Conservation (phyloP, 2,329 filamentous ascomycete genomes). For the Trichoderma cornu-damae region DNA sequence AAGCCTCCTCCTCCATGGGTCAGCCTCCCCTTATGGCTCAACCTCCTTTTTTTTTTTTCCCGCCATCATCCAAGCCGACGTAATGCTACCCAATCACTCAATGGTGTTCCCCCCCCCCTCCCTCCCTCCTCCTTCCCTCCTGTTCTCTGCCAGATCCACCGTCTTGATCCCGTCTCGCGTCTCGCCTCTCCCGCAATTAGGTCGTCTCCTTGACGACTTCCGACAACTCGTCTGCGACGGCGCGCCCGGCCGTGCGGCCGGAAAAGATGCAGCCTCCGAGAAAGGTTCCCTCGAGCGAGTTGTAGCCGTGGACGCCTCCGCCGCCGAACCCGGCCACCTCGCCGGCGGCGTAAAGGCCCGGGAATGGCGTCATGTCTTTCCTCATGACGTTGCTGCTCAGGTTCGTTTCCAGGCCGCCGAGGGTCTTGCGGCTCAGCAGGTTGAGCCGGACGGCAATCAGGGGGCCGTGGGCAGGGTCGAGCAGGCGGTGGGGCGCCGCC, state of each 20-base stretch:
- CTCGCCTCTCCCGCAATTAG: conserved; percentile 8
- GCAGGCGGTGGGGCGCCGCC: conserved; percentile 48
- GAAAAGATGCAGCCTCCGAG: conserved; percentile 60
- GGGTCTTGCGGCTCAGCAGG: conserved; percentile 55
- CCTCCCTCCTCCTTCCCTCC: background rate
- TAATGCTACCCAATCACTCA: conserved; percentile 26
- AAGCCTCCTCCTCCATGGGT: too few relatives aligned
- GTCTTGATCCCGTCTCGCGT: too few relatives aligned
- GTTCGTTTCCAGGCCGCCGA: conserved; percentile 57
- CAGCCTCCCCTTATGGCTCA: too few relatives aligned
- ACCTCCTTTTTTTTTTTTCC: too few relatives aligned
- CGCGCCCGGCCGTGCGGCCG: conserved; percentile 51
- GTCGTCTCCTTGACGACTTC: background rate
- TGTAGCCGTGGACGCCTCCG: conserved; percentile 59
- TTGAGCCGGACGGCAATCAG: conserved; percentile 58
- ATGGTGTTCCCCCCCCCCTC: too few relatives aligned
- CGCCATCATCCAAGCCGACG: conserved; percentile 13
- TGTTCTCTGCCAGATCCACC: too few relatives aligned
- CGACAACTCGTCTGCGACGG: conserved; percentile 45
- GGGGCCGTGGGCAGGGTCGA: conserved; percentile 52
- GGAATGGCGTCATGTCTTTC: conserved; percentile 44
- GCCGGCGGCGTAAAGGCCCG: conserved; percentile 55
- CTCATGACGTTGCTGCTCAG: conserved; percentile 51
- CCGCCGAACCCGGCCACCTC: conserved; percentile 58
- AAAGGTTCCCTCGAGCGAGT: conserved; percentile 57